These are phyloP conservation scores for Scheffersomyces ergatensis DNA, from an alignment of 805 yeast species.

Conservation along the genomic window DNA sequence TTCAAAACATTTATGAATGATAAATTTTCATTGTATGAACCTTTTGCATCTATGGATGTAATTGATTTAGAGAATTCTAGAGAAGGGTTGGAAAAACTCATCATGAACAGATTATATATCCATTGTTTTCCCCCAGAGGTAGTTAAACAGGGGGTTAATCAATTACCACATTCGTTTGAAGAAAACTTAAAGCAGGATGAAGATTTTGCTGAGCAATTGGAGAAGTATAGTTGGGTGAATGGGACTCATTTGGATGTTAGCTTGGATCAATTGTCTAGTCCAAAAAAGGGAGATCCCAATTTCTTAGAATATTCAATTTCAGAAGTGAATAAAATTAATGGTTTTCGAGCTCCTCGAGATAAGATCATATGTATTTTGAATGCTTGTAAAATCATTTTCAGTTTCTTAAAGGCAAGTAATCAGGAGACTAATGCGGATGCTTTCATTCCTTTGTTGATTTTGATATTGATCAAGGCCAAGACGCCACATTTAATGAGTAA, in stretches of 20 bases:
- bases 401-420: constrained; percentile 71
- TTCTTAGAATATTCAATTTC: constrained; percentile 63
- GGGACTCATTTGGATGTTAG: constrained; percentile 77
- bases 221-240: constrained; percentile 68
- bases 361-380: constrained; percentile 88
- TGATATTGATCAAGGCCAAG: constrained; percentile 69
- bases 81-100: constrained; percentile 89
- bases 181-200: constrained; percentile 65
- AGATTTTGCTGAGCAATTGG: constrained; percentile 47
- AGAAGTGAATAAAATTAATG: constrained; percentile 76
- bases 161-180: constrained; percentile 42
- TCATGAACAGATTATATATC: constrained; percentile 82
- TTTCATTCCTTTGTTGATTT: constrained; percentile 85
- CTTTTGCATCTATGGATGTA: constrained; percentile 65
- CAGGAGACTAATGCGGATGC: constrained; percentile 84
- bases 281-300: constrained; percentile 26
- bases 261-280: constrained; percentile 29
- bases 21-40: constrained; percentile 61
- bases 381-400: constrained; percentile 90
- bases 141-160: constrained; percentile 22
- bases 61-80: constrained; percentile 64
- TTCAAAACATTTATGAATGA: constrained; percentile 71
- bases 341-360: constrained; percentile 91
- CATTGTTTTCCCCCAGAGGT: constrained; percentile 79
- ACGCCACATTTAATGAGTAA: constrained; percentile 71